Evolutionary conservation across 495 filamentous ascomycete species (phyloP), one percentile per base, ranked within the genome.

Genomic region (Penicillium macrosclerotiorum): DNA sequence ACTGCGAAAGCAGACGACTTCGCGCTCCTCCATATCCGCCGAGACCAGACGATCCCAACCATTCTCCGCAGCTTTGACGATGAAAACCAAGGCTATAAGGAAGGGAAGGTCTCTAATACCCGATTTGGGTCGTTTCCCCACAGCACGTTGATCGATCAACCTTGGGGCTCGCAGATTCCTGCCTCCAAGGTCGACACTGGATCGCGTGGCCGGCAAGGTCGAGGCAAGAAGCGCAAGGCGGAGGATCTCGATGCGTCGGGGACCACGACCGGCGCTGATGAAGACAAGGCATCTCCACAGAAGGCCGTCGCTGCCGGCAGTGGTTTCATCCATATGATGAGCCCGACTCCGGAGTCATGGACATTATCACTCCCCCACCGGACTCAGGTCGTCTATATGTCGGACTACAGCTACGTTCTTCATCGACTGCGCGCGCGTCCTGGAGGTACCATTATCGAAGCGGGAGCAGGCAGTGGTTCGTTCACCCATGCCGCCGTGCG

Each of bases 321-420:
- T 57, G 93, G 93, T 17, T 98, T 96, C 69, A 77, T 90, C 13
- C 92, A 98, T 64, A 61, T 98, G 24, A 75, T 96, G 11, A 88
- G 86, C 20, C 94, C 94, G 0, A 96, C 94, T 0, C 89, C 93
- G 11, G 93, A 98, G 64, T 73, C 86, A 12, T 98, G 93, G 93
- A 98, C 94, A 0, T 69, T 79, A 19, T 88, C 85, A 27, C 76
- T 98, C 27, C 93, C 91, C 2, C 93, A 98, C 63, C 79, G 93
- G 37, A 98, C 93, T 7, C 93, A 98, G 67, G 92, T 98, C 37
- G 93, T 98, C 51, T 98, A 98, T 60, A 96, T 89, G 1, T 90
- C 94, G 8, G 93, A 98, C 65, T 95, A 95, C 69, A 95, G 90
- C 67, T 98, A 93, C 60, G 85, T 98, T 27, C 77, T 98, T 17